Percentiles rank a stretch among this genome's conserved stretches.
These are phyloP conservation scores for Paracorniculantispora psalliotae DNA, from an alignment of 2,329 filamentous ascomycete genomes.

Conservation along the genomic window DNA sequence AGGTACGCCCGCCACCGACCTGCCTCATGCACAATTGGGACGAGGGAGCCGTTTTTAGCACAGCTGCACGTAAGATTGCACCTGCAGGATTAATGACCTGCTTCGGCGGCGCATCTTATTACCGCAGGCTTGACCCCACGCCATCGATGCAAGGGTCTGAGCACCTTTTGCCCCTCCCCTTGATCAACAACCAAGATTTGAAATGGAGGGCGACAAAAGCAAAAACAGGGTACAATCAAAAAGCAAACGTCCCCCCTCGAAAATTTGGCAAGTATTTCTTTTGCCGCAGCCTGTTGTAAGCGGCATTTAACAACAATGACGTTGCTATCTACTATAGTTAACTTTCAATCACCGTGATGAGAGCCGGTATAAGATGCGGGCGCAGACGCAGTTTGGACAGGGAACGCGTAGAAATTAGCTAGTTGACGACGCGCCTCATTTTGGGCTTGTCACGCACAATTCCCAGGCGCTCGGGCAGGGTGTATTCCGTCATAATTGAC, in stretches of 20 bases:
- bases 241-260: not conserved
- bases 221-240: not conserved
- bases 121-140: not conserved
- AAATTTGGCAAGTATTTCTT: not conserved
- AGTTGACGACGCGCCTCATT: not conserved
- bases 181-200: not conserved
- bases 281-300: not conserved
- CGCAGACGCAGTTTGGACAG: not conserved
- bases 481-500: not conserved
- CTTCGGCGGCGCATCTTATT: not conserved
- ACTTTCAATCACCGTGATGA: not conserved
- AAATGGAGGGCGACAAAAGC: not conserved
- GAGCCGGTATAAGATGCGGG: not conserved
- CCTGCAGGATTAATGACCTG: not conserved
- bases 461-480: not conserved
- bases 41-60: not conserved
- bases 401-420: no score
- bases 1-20: no score
- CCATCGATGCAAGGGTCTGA: not conserved
- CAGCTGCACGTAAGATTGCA: not conserved
- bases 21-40: not conserved
- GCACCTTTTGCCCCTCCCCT: not conserved
- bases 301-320: not conserved
- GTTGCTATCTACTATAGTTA: not conserved
- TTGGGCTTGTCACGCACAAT: not conserved